Base-by-base conservation (phyloP, 176 grass and related monocot species). In the Puccinellia tenuiflora region DNA sequence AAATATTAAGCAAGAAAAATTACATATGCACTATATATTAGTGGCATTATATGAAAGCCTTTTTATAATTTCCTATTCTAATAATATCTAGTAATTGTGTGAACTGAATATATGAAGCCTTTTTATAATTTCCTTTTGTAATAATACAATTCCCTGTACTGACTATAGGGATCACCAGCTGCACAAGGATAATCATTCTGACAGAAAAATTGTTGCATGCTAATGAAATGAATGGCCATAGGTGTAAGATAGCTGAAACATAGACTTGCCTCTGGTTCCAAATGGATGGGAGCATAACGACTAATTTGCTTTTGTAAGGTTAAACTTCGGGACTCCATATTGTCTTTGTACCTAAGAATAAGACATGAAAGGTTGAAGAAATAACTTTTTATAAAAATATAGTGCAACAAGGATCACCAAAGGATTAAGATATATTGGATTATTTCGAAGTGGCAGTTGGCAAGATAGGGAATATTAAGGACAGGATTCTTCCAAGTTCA, bases 221-320 rank as follows among this genome's bases (percentile, higher is more conserved):
- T 51, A 61, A 17, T 48, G 46, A 87, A 83, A 73, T 42, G 62
- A 86, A 80, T 79, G 34, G 3, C 30, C 30, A 67, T 83, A 31
- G 63, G 51, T 16, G 68, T 3, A 84, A 4, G 68, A 81, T 52
- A 52, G 35, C 45, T 29, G 38, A 77, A 67, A 83, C n/a, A 64
- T 51, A 79, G 71, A 29, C 63, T 70, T 88, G 90, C 92, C 85
- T 93, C 90, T 77, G 88, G 92, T 66, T 93, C 88, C 92, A 98
- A 75, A 86, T 90, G 75, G 35, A 98, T 90, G 45, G 90, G 86
- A 83, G 90, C 82, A 85, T 98, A 98, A 82, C 85, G 86, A 47
- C 54, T 87, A 54, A 95, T 92, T 87, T 95, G 73, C 65, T 98
- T 95, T 90, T 98, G 92, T 81, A 98, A 86, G 20, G 43, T 89